Conservation (phyloP, 345 rosid species). For the Rubroshorea leprosula region DNA sequence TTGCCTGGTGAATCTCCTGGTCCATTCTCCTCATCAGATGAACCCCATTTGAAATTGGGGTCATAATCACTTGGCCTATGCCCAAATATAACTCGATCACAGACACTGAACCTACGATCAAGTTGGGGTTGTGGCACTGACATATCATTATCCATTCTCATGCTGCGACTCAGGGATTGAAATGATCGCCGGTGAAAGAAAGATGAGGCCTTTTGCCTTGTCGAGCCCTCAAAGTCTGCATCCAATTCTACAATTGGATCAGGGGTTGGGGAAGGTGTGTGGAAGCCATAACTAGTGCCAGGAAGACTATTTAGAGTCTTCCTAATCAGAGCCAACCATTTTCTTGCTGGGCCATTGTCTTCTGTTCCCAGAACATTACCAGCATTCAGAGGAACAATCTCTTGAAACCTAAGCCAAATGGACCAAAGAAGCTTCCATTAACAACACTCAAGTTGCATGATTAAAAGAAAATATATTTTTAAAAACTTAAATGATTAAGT, state of each 20-base stretch:
- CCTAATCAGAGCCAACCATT: constrained; percentile 85
- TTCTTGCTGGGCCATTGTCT: constrained; percentile 88
- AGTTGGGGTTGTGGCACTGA: constrained; percentile 41
- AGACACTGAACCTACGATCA: constrained; percentile 68
- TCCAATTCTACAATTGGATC: constrained; percentile 82
- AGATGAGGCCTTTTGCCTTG: constrained; percentile 45
- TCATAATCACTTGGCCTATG: constrained; percentile 61
- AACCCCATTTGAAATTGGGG: constrained; percentile 55
- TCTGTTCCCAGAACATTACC: constrained; percentile 96
- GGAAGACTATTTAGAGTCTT: constrained; percentile 87
- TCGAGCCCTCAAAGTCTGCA: constrained; percentile 76
- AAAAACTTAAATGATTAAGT: constrained; percentile 4
- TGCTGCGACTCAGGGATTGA: constrained; percentile 63
- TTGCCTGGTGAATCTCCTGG: constrained; percentile 49
- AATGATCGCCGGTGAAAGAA: constrained; percentile 73
- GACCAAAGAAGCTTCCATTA: constrained; percentile 12
- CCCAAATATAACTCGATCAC: constrained; percentile 65
- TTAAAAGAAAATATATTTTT: neutral
- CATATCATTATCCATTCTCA: constrained; percentile 55
- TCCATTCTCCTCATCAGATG: constrained; percentile 81
- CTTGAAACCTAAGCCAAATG: constrained; percentile 65
- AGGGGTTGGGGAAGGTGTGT: constrained; percentile 71
- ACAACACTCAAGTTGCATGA: neutral
- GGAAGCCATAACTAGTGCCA: constrained; percentile 47
- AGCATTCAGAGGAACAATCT: constrained; percentile 95